These are phyloP conservation scores for Phytophthora hybrid DNA, from an alignment of 352 stramenopile genomes.

Conservation along the genomic window DNA sequence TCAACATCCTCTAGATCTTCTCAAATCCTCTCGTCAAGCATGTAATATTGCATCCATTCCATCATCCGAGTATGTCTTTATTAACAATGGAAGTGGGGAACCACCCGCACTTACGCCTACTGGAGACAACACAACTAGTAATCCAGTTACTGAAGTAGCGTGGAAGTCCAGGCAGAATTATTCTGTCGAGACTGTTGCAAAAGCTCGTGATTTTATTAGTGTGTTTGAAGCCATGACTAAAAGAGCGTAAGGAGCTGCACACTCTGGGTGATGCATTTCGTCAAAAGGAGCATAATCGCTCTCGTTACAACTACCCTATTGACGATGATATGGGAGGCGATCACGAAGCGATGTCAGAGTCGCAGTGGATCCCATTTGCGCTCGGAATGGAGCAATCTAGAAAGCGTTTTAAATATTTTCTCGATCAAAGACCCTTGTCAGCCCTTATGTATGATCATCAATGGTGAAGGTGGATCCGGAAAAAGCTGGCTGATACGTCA, in stretches of 20 bases:
- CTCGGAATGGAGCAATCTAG: background rate
- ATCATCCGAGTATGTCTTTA: no score
- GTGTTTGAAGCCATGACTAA: background rate
- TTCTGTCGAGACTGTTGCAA: no score
- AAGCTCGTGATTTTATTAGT: no score
- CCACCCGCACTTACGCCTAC: no score
- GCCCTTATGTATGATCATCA: constrained; percentile 2
- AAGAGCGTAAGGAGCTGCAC: background rate
- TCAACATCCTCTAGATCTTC: no score
- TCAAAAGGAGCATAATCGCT: background rate
- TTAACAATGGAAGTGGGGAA: no score
- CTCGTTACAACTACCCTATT: constrained; percentile 16
- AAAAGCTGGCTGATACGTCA: background rate
- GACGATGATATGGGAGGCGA: background rate
- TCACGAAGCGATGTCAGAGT: background rate
- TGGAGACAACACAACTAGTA: no score
- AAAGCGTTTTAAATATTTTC: background rate
- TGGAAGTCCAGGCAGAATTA: no score
- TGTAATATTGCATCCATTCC: no score
- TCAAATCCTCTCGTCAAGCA: no score
- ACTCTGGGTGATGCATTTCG: background rate
- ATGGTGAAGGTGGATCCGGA: no score
- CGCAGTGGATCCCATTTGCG: constrained; percentile 2
- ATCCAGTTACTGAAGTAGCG: no score
- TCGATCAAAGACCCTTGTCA: background rate